Evolutionary conservation across 2,329 filamentous ascomycete genomes (phyloP).

Genomic region (Pestalotiopsis sp.): DNA sequence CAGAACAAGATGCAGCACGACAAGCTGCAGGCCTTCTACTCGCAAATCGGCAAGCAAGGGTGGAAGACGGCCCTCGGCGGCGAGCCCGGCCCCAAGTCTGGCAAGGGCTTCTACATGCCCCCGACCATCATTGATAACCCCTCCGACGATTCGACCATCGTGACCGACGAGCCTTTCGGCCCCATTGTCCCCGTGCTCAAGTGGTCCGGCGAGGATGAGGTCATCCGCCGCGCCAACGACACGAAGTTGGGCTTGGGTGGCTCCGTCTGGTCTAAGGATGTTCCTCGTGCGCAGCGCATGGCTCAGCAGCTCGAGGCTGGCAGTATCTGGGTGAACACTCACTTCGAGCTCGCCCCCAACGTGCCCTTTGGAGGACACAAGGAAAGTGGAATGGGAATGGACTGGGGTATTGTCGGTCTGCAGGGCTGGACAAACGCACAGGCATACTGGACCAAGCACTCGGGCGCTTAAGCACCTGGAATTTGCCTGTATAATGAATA

Average conservation of each 20-base stretch:
- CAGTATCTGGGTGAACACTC: conserved; percentile 56
- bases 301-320: conserved; percentile 53
- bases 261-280: conserved; percentile 54
- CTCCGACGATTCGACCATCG: conserved; percentile 56
- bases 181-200: conserved; percentile 49
- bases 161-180: conserved; percentile 64
- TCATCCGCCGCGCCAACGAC: conserved; percentile 50
- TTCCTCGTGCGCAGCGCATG: conserved; percentile 48
- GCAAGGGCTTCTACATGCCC: conserved; percentile 58
- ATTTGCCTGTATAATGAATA: not conserved
- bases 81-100: conserved; percentile 32
- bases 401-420: conserved; percentile 18
- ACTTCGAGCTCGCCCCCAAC: conserved; percentile 40
- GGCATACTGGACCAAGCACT: conserved; percentile 6
- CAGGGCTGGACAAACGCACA: conserved; percentile 19
- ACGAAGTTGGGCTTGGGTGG: conserved; percentile 53
- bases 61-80: conserved; percentile 56
- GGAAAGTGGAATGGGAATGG: conserved; percentile 16
- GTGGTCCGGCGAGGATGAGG: conserved; percentile 48
- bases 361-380: conserved; percentile 55
- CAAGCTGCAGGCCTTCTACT: conserved; percentile 57
- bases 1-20: conserved; percentile 70
- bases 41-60: conserved; percentile 56
- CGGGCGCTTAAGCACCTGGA: not conserved
- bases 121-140: conserved; percentile 63